These are phyloP conservation scores for Moniliella sp. DNA, from an alignment of 1,284 basidiomycete species.

Conservation along the genomic window DNA sequence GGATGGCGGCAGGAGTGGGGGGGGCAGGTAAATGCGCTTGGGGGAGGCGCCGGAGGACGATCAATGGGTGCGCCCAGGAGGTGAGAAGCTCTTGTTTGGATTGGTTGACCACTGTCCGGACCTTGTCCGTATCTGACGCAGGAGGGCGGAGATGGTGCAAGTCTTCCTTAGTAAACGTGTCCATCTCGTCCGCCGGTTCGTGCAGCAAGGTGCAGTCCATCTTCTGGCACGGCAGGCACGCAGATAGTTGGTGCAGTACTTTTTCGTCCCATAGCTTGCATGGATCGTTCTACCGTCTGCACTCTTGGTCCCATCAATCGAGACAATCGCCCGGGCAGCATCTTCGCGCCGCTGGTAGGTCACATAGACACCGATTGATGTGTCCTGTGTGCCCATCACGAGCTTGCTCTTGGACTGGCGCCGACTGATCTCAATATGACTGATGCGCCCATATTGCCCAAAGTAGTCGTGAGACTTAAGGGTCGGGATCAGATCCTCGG, in stretches of 20 bases:
- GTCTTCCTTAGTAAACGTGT: conserved; percentile 45
- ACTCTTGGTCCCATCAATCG: conserved; percentile 63
- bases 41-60: too few species aligned
- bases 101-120: not conserved
- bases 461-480: conserved; percentile 89
- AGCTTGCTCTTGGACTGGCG: conserved; percentile 50
- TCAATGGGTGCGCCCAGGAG: not conserved
- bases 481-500: conserved; percentile 84
- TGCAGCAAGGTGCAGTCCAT: conserved; percentile 80
- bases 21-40: too few species aligned
- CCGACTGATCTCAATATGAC: conserved; percentile 80
- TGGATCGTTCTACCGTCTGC: conserved; percentile 41
- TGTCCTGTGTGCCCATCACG: conserved; percentile 39
- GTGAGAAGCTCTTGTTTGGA: not conserved
- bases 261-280: conserved; percentile 85
- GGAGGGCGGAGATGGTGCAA: conserved; percentile 9
- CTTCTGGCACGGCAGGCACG: conserved; percentile 63
- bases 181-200: conserved; percentile 93
- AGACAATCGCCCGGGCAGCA: conserved; percentile 72
- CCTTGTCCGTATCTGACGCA: not conserved
- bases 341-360: conserved; percentile 89
- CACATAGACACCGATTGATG: conserved; percentile 80
- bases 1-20: too few species aligned
- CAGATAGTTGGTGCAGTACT: conserved; percentile 90
- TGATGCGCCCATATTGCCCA: conserved; percentile 93